A percentile compares a stretch with the other conserved stretches of the same genome.
Conservation (phyloP, 305 asterid species). For the Coffea humblotiana region DNA sequence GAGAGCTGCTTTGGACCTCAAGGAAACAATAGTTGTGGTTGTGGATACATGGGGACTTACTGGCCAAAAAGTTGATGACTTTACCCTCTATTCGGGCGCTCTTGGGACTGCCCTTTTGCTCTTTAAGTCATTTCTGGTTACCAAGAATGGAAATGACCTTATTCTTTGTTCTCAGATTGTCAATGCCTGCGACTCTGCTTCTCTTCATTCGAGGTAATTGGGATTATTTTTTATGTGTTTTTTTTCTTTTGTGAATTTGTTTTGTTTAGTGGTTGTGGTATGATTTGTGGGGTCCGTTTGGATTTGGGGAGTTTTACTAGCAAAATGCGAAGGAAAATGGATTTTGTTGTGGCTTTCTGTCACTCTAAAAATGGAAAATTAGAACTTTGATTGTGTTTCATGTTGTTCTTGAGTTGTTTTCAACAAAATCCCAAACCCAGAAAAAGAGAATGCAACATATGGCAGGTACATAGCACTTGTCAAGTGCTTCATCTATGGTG, state of each 20-base stretch:
- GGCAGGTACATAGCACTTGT: not conserved
- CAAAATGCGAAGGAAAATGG: not conserved
- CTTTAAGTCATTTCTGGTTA: conserved; percentile 54
- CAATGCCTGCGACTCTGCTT: conserved; percentile 62
- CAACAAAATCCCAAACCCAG: not conserved
- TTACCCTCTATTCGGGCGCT: conserved; percentile 53
- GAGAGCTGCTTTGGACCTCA: conserved; percentile 62
- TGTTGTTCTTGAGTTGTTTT: not conserved
- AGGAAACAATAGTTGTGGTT: conserved; percentile 64
- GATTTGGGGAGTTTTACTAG: not conserved
- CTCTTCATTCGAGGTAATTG: conserved; percentile 47
- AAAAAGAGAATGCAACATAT: not conserved
- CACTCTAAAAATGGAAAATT: not conserved
- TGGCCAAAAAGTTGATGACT: conserved; percentile 47
- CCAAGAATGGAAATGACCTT: conserved; percentile 58
- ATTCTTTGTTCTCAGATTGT: conserved; percentile 55
- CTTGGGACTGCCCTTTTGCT: conserved; percentile 73
- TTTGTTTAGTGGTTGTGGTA: too few species aligned
- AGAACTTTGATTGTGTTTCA: not conserved
- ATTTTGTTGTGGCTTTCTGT: not conserved
- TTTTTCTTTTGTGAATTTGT: not conserved
- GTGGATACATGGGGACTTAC: conserved; percentile 62
- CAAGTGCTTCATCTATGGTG: not conserved
- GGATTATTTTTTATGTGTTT: not conserved
- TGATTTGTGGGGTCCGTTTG: not conserved